phyloP scores from a whole-genome alignment of 139 green algal species.

The Volvox reticuliferus region DNA sequence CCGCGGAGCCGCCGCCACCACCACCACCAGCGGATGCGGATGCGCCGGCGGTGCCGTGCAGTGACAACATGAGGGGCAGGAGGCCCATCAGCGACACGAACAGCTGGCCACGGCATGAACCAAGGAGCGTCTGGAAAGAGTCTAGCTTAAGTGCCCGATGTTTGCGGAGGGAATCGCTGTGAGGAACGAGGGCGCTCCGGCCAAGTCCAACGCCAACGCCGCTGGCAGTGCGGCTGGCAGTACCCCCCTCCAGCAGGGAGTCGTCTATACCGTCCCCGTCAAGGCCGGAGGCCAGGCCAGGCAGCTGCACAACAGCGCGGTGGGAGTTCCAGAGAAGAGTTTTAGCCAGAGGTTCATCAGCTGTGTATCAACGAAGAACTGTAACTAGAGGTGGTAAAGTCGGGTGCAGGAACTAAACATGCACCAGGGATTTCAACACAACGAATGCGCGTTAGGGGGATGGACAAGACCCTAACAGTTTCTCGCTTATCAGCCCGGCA shows the following conservation, averaged over 20 bases:
- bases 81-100: conserved; percentile 75
- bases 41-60: conserved; percentile 57
- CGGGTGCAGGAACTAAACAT: neutral
- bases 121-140: conserved; percentile 75
- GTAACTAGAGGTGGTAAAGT: too few relatives aligned
- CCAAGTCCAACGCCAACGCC: neutral
- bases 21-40: neutral
- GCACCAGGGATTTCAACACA: neutral
- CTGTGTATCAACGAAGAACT: too few relatives aligned
- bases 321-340: neutral
- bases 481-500: too few relatives aligned
- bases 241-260: neutral
- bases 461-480: too few relatives aligned
- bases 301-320: neutral
- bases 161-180: conserved; percentile 51
- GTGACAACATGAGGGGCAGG: conserved; percentile 82
- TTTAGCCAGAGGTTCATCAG: neutral
- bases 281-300: neutral
- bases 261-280: neutral
- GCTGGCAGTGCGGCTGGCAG: neutral
- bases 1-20: conserved; percentile 16
- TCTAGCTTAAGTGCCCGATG: conserved; percentile 55
- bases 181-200: neutral
- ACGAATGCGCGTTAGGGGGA: too few relatives aligned
- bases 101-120: conserved; percentile 72